Evolutionary conservation across 1,284 basidiomycete species (phyloP), one percentile per base, ranked within the genome.

Genomic region (Rhodotorula sp.): DNA sequence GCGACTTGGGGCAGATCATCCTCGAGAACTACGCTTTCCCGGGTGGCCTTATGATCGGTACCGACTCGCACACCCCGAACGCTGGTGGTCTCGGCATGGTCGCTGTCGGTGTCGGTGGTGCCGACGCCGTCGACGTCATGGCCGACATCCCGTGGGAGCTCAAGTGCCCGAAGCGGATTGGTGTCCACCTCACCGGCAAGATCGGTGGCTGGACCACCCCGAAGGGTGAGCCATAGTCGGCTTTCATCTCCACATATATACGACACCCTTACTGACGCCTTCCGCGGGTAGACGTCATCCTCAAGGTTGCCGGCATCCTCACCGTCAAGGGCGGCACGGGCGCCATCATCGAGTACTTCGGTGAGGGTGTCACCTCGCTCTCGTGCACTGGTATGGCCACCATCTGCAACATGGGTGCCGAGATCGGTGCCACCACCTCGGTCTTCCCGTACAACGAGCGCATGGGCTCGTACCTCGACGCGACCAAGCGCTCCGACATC

Each of bases 321-420:
- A 97, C 94, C 50, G 94, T 97, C 85, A 97, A 97, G 87, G 94
- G 94, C 80, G 94, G 94, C 79, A 97, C 95, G 78, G 94, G 94
- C 78, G 93, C 93, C 72, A 97, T 97, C 79, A 92, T 97, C 77
- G 95, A 97, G 82, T 97, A 97, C 86, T 89, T 85, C 78, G 94
- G 94, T 76, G 83, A 92, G 78, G 95, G 95, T 87, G 91, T 99
- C 78, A 90, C 95, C 81, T 92, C 92, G 48, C 88, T 99, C 76
- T 97, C 95, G 62, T 93, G 91, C 87, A 99, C 95, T 61, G 97
- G 95, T 85, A 98, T 98, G 95, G 97, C 92, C 71, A 99, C 95
- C 64, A 94, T 97, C 79, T 98, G 95, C 84, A 99, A 98, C 89
- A 99, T 98, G 95, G 97, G 97, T 87, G 97, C 97, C 80, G 95